Evolutionary conservation across 768 basidiomycete genomes (phyloP).

Genomic region (Podaxis rugospora): DNA sequence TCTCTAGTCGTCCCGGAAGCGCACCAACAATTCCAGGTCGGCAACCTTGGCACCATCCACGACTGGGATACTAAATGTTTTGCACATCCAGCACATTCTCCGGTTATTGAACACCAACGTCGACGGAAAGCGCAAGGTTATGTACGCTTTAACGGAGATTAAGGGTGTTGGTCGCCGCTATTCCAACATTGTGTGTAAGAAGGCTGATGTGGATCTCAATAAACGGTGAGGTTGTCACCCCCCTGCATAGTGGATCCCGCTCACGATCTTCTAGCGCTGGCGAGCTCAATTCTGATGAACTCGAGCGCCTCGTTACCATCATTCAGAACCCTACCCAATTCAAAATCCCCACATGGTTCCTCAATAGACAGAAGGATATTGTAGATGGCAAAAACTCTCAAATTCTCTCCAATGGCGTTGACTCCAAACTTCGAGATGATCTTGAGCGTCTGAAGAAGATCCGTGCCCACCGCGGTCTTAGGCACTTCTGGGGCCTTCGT

Average conservation of each 20-base stretch:
- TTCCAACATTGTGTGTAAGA: conserved; percentile 99
- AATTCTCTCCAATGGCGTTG: conserved; percentile 93
- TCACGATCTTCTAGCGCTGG: conserved; percentile 66
- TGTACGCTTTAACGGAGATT: conserved; percentile 99
- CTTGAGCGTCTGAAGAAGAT: conserved; percentile 99
- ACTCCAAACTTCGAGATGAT: conserved; percentile 98
- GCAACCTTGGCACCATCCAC: conserved; percentile 12
- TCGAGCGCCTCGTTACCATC: conserved; percentile 98
- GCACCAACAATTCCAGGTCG: conserved; percentile 92
- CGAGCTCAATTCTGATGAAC: conserved; percentile 98
- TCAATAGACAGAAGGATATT: conserved; percentile 99
- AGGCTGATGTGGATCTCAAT: conserved; percentile 97
- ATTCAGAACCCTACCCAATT: conserved; percentile 99
- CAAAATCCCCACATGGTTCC: conserved; percentile 99
- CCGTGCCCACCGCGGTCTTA: conserved; percentile 89
- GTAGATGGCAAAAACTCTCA: conserved; percentile 96
- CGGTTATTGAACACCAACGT: conserved; percentile 99
- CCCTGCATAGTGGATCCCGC: neutral
- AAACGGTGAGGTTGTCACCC: conserved; percentile 69
- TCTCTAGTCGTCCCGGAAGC: conserved; percentile 96
- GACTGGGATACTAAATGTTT: conserved; percentile 1
- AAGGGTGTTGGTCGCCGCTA: conserved; percentile 99
- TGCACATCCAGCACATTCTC: conserved; percentile 78
- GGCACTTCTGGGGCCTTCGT: conserved; percentile 92
- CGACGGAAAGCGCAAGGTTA: conserved; percentile 98